Evolutionary conservation across 148 eudicot genomes (phyloP).

Genomic region (Linanthus parryae): DNA sequence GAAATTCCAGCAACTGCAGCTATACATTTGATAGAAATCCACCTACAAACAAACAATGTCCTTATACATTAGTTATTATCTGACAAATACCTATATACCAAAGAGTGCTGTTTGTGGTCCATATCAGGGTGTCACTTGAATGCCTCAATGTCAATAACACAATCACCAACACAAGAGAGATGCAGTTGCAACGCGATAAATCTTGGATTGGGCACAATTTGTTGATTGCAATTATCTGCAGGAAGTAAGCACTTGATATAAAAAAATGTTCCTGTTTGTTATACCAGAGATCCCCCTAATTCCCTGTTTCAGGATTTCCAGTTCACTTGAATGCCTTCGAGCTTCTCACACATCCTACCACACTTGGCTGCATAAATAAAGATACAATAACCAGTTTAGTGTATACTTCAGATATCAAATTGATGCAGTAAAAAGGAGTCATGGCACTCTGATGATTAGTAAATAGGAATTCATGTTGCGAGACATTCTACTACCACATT

Average conservation of each 20-base stretch:
- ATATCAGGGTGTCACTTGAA: conserved; percentile 42
- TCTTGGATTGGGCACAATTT: conserved; percentile 21
- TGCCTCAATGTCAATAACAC: conserved; percentile 39
- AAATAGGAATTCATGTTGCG: no score
- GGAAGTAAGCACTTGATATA: conserved; percentile 28
- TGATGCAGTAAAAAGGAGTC: no score
- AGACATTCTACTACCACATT: no score
- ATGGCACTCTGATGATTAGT: no score
- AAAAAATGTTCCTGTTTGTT: conserved; percentile 21
- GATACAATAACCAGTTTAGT: no score
- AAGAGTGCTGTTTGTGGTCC: no score
- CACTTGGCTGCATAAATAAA: conserved; percentile 44
- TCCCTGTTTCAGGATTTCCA: conserved; percentile 19
- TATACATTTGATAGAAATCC: no score
- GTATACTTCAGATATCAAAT: no score
- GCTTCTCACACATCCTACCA: conserved; percentile 27
- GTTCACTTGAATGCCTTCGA: conserved; percentile 24
- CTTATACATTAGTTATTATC: no score
- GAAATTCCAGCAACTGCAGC: no score
- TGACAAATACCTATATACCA: no score
- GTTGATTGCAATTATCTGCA: conserved; percentile 12
- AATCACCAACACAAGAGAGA: conserved; percentile 40
- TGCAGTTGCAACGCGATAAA: conserved; percentile 19
- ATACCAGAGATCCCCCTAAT: conserved; percentile 25
- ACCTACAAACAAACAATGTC: no score